Percentiles rank a stretch among this genome's conserved stretches.
Conservation (phyloP, 306 rosid species). For the Vigna hirtella region DNA sequence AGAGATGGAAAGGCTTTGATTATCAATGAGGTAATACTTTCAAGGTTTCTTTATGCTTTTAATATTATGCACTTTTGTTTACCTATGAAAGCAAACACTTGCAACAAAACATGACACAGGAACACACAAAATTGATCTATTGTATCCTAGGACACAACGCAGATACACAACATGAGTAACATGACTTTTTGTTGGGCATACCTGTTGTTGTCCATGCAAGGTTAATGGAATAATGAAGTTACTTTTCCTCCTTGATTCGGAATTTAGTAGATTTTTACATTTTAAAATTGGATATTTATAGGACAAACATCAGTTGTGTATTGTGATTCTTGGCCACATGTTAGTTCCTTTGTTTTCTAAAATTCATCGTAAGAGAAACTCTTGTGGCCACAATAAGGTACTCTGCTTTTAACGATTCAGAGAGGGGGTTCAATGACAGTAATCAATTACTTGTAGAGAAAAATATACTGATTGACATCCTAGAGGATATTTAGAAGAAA, state of each 20-base stretch:
- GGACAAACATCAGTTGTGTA: neutral
- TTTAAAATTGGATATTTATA: neutral
- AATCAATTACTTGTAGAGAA: neutral
- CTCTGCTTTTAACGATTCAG: neutral
- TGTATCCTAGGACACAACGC: neutral
- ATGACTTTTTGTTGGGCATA: neutral
- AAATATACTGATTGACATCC: neutral
- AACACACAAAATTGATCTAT: neutral
- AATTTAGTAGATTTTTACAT: neutral
- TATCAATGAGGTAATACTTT: slow-evolving; percentile 80
- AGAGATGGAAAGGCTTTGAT: slow-evolving; percentile 96
- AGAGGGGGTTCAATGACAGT: neutral
- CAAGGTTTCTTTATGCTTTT: slow-evolving; percentile 39
- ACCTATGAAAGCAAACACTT: neutral
- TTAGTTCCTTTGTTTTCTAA: neutral
- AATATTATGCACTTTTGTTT: slow-evolving; percentile 14
- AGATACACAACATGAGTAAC: neutral
- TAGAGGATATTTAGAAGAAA: neutral
- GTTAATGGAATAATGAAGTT: neutral
- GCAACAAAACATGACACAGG: neutral
- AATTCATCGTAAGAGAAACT: neutral
- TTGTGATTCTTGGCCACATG: neutral
- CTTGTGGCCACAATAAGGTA: neutral
- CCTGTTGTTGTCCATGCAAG: neutral
- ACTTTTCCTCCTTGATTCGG: neutral